phyloP scores from a whole-genome alignment of 2,329 filamentous ascomycete genomes.

The Neocatenulostroma microsporum region DNA sequence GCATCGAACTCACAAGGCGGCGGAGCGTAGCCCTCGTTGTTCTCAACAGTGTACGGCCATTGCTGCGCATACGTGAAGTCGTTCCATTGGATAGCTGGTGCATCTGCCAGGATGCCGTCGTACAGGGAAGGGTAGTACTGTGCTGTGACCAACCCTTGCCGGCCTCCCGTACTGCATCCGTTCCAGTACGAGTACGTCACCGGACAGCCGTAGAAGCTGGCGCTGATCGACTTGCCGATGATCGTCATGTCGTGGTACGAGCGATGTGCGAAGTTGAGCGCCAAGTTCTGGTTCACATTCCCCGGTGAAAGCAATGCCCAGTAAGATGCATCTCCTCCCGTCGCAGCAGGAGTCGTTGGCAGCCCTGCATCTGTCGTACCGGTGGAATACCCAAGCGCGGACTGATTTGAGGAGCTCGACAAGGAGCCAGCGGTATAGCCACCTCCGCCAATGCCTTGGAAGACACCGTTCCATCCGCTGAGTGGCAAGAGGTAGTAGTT shows the following conservation, averaged over 20 bases:
- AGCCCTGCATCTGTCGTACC: conserved; percentile 21
- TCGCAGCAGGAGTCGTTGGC: conserved; percentile 11
- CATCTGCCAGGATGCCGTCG: conserved; percentile 33
- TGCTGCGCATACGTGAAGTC: conserved; percentile 23
- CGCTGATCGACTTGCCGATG: conserved; percentile 25
- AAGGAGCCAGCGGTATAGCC: conserved; percentile 25
- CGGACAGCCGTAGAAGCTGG: conserved; percentile 23
- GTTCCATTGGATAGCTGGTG: conserved; percentile 33
- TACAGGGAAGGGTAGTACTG: conserved; percentile 32
- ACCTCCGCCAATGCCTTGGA: conserved; percentile 36
- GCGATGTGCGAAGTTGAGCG: conserved; percentile 30
- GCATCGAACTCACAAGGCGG: conserved; percentile 28
- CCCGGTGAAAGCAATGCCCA: conserved; percentile 24
- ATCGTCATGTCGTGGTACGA: conserved; percentile 29
- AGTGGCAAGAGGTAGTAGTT: conserved; percentile 28
- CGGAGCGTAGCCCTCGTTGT: conserved; percentile 19
- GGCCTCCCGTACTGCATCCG: conserved; percentile 32
- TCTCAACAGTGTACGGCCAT: conserved; percentile 27
- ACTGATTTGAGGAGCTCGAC: conserved; percentile 7
- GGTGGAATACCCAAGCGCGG: conserved; percentile 19
- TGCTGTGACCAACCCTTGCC: conserved; percentile 30
- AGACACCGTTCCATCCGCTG: conserved; percentile 26
- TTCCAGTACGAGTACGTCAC: conserved; percentile 30
- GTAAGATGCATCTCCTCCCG: conserved; percentile 3
- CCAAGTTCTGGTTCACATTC: conserved; percentile 27